Evolutionary conservation across 371 early-diverging fungal genomes (phyloP).

Genomic region (Rhizopus arrhizus): DNA sequence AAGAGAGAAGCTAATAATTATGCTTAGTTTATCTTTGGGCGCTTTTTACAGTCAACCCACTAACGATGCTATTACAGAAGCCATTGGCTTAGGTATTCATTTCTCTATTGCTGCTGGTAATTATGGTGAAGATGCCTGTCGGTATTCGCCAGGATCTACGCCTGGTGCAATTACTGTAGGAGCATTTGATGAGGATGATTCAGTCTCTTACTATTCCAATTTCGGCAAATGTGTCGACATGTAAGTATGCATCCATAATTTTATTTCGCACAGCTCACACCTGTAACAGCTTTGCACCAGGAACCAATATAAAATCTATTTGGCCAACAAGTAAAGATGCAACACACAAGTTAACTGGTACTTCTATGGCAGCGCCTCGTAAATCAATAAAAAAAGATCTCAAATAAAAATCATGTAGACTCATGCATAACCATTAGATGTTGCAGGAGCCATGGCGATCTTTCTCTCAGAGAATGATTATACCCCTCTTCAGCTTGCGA

Average conservation of each 20-base stretch:
- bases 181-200: constrained; percentile 75
- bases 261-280: not conserved
- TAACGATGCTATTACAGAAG: constrained; percentile 58
- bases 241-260: constrained; percentile 32
- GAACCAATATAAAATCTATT: constrained; percentile 76
- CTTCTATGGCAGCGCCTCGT: constrained; percentile 83
- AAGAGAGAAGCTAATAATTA: constrained; percentile 15
- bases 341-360: constrained; percentile 61
- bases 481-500: constrained; percentile 35
- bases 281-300: constrained; percentile 61
- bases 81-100: constrained; percentile 56
- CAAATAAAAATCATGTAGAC: not conserved
- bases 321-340: constrained; percentile 42
- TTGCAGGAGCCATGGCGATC: constrained; percentile 52
- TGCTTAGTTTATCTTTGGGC: constrained; percentile 56
- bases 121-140: constrained; percentile 78
- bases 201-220: constrained; percentile 74
- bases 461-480: constrained; percentile 37
- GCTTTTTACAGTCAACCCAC: constrained; percentile 60
- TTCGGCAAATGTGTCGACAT: constrained; percentile 81
- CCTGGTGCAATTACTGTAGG: constrained; percentile 87
- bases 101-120: constrained; percentile 66
- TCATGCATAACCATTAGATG: constrained; percentile 12
- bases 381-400: constrained; percentile 10
- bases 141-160: constrained; percentile 82